Evolutionary conservation across 345 rosid genomes (phyloP).

Genomic region (Camelina laxa): DNA sequence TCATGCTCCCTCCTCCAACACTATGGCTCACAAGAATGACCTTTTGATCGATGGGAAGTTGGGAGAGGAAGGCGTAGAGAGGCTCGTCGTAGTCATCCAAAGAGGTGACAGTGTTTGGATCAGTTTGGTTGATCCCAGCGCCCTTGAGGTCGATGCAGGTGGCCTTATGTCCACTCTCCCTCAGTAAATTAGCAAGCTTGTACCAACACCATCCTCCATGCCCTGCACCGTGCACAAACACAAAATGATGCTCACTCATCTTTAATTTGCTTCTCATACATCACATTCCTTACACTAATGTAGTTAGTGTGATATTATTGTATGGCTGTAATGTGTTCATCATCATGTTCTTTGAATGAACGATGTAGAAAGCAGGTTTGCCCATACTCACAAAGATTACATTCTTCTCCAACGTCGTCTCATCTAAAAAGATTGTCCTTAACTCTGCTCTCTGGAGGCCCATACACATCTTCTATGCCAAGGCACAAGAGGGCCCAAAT

Average conservation of each 20-base stretch:
- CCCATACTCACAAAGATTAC: conserved; percentile 6
- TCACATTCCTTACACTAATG: not conserved
- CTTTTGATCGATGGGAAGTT: conserved; percentile 47
- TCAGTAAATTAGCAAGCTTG: conserved; percentile 48
- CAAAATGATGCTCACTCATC: conserved; percentile 45
- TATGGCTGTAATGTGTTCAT: conserved; percentile 30
- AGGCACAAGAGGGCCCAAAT: conserved; percentile 7
- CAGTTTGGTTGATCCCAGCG: conserved; percentile 48
- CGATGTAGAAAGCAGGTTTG: conserved; percentile 14
- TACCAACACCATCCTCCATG: conserved; percentile 69
- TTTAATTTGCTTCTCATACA: conserved; percentile 8
- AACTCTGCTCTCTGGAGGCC: conserved; percentile 22
- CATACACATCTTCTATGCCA: not conserved
- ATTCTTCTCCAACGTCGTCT: conserved; percentile 6
- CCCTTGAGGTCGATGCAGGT: conserved; percentile 55
- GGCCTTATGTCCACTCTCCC: conserved; percentile 48
- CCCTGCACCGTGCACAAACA: conserved; percentile 52
- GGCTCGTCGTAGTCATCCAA: conserved; percentile 54
- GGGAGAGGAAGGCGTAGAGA: conserved; percentile 42
- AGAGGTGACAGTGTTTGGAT: conserved; percentile 49
- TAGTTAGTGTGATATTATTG: conserved; percentile 13
- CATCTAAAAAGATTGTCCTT: not conserved
- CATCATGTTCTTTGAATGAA: conserved; percentile 20
- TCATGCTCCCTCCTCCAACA: conserved; percentile 53
- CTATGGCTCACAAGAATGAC: conserved; percentile 60